Conservation (phyloP, 805 yeast species). For the Teunomyces pallodes region DNA sequence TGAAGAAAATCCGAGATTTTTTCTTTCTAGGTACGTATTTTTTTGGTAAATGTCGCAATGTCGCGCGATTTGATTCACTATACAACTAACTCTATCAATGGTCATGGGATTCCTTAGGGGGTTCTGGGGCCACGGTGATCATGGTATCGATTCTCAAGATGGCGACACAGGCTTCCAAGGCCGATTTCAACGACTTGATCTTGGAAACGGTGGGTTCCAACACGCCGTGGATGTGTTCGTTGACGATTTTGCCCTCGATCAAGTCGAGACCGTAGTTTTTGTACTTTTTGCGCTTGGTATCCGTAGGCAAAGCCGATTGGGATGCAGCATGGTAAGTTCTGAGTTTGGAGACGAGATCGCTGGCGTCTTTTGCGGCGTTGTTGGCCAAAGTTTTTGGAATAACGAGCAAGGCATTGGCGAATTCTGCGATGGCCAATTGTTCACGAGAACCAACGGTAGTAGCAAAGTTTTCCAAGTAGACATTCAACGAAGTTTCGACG, state of each 20-base stretch:
- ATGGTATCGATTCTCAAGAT: slow-evolving; percentile 96
- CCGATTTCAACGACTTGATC: slow-evolving; percentile 88
- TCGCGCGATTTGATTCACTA: not conserved
- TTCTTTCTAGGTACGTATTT: not conserved
- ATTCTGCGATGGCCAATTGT: slow-evolving; percentile 96
- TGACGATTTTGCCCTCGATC: slow-evolving; percentile 86
- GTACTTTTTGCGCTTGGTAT: slow-evolving; percentile 78
- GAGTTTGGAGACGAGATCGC: slow-evolving; percentile 90
- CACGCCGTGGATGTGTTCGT: slow-evolving; percentile 81
- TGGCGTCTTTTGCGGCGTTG: slow-evolving; percentile 96
- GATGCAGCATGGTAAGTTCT: slow-evolving; percentile 96
- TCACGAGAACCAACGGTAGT: slow-evolving; percentile 97
- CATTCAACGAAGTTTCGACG: slow-evolving; percentile 95
- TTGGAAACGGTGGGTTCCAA: slow-evolving; percentile 94
- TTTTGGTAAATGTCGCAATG: not conserved
- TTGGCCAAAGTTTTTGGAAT: slow-evolving; percentile 97
- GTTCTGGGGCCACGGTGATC: slow-evolving; percentile 97
- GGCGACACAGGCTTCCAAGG: slow-evolving; percentile 97
- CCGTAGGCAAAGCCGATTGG: slow-evolving; percentile 82
- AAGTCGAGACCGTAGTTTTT: slow-evolving; percentile 91
- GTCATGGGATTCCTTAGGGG: slow-evolving; percentile 84
- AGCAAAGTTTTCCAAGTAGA: slow-evolving; percentile 93
- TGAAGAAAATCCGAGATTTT: no score
- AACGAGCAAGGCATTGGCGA: slow-evolving; percentile 82
- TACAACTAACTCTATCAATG: slow-evolving; percentile 42